These are phyloP conservation scores for Saccharomycopsis sp. DNA, from an alignment of 805 yeast genomes.

Conservation along the genomic window DNA sequence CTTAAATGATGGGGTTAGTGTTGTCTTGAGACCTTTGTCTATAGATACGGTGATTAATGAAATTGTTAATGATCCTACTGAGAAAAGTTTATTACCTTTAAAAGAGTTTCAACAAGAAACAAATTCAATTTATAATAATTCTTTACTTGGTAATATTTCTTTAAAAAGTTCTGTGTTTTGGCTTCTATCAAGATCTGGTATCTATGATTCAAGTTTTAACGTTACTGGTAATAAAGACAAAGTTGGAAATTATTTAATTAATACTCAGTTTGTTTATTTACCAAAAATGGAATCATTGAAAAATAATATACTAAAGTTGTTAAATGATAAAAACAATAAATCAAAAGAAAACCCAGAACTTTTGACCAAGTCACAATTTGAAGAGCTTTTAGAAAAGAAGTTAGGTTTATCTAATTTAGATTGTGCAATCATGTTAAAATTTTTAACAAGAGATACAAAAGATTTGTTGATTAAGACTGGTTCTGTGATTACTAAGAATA, in stretches of 20 bases:
- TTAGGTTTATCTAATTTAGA: background rate
- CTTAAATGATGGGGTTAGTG: background rate
- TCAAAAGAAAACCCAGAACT: background rate
- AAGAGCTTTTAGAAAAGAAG: background rate
- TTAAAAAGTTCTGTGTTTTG: constrained; percentile 11
- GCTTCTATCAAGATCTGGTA: constrained; percentile 8
- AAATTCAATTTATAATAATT: constrained; percentile 9
- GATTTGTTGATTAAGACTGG: background rate
- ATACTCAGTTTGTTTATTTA: constrained; percentile 7
- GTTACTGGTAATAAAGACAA: constrained; percentile 8
- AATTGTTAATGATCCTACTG: constrained; percentile 5
- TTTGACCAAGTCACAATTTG: background rate
- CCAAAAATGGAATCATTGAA: constrained; percentile 6
- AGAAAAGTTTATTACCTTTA: constrained; percentile 4
- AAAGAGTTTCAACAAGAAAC: background rate
- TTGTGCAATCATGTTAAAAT: constrained; percentile 1
- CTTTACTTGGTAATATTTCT: constrained; percentile 7
- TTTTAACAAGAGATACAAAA: constrained; percentile 7
- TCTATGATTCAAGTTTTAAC: constrained; percentile 5
- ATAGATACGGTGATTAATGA: constrained; percentile 17
- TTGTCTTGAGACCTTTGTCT: constrained; percentile 15
- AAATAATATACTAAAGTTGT: no score
- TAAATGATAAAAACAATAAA: background rate
- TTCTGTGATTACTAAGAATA: background rate
- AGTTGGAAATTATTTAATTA: constrained; percentile 9